Evolutionary conservation across 1,284 basidiomycete genomes (phyloP), one percentile per base, ranked within the genome.

Genomic region (Trichosporon inkin): DNA sequence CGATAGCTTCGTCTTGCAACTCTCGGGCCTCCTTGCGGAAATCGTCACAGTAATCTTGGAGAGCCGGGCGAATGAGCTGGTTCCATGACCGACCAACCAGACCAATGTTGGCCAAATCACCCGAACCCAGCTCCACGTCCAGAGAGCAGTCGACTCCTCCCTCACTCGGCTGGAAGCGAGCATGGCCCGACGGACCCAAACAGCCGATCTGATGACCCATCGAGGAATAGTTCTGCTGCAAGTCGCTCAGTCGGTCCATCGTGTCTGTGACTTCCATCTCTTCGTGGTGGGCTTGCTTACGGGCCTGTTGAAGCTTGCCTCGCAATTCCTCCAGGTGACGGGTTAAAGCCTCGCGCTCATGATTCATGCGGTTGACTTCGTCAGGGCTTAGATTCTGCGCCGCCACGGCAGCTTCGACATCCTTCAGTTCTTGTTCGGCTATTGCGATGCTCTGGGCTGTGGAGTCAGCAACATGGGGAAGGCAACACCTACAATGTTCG

Each of bases 331-430:
- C 87, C 38, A 90, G 71, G 81, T 88, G 64, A 82, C 85, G 28
- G 82, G 79, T 56, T 20, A 94, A 80, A 19, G 81, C 84, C 68
- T 91, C 88, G 65, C 89, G 87, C 65, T 92, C 90, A 14, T 85
- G 85, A 66, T 87, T 92, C 90, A 94, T 93, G 36, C 86, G 85
- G 53, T 84, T 79, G 41, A 92, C 89, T 77, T 94, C 90, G 72
- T 92, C 89, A 0, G 87, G 87, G 1, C 87, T 84, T 34, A 94
- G 82, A 71, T 93, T 92, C 74, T 94, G 91, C 38, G 82, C 84
- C 67, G 85, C 85, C 19, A 94, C 88, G 11, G 88, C 83, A 1
- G 83, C 81, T 10, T 80, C 77, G 22, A 90, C 80, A 58, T 82
- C 82, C n/a, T 79, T 79, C 61, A 87, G 83, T 66, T 92, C 88